Evolutionary conservation across 768 basidiomycete species (phyloP), one percentile per base, ranked within the genome.

Genomic region (Pleurotus platypus): DNA sequence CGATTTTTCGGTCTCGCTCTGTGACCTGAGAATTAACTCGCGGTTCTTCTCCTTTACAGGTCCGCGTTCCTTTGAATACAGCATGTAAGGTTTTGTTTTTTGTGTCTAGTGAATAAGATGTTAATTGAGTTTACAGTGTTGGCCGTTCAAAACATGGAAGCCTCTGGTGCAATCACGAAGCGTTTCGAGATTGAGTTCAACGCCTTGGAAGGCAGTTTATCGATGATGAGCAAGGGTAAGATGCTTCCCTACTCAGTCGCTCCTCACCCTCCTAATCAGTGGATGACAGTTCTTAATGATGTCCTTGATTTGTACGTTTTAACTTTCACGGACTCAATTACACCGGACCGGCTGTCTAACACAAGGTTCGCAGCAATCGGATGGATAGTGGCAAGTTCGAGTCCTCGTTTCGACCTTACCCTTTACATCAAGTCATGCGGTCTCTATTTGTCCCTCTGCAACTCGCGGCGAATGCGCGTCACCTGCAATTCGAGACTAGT

Each of bases 131-230:
- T 40, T 20, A 18, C 37, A 70, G 67, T 90, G 5, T 74, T 91
- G 37, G 87, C 90, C 0, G 84, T 90, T 4, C 90, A 92, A 72
- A 91, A 92, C 62, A 82, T 91, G 77, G 81, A 85, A 58, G 87
- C 85, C 0, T 75, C 78, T 4, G 78, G 84, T 13, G 75, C 78
- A 1, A 79, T 91, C 50, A 73, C 77, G 5, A 79, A 79, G 58
- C 77, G 81, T 24, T 82, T 88, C 62, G 80, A 81, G 49, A 81
- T 91, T 49, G 89, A 92, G 73, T 88, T 89, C 58, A 83, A 82
- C 63, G 90, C 85, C 2, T 73, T 89, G 16, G 82, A 84, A 58
- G 84, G 85, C 2, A 84, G 82, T 59, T 66, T 89, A 49, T 80
- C 80, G 57, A 86, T 87, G 82, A 89, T 89, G 89, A 81, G 81